Conservation (phyloP, 441 rosid species). For the Adansonia rubrostipa region DNA sequence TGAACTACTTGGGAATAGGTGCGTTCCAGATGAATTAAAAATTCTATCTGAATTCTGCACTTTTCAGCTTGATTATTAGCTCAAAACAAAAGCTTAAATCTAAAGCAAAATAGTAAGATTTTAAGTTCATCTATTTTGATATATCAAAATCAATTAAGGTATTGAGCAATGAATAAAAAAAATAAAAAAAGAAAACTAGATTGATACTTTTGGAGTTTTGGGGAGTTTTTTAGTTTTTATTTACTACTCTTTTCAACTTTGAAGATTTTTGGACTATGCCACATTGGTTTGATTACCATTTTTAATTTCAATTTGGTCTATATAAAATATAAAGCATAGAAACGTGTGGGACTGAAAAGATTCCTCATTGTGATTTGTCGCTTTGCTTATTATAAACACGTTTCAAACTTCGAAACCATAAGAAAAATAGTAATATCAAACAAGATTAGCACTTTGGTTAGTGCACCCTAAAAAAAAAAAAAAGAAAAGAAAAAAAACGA, state of each 20-base stretch:
- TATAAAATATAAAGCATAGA: background rate
- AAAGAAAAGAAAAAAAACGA: background rate
- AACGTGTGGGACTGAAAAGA: slow-evolving; percentile 32
- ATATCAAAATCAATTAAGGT: background rate
- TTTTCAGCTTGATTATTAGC: background rate
- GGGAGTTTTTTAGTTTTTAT: background rate
- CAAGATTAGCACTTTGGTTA: slow-evolving; percentile 3
- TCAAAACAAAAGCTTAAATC: background rate
- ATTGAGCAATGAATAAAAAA: background rate
- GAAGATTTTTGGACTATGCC: background rate
- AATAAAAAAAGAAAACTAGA: background rate
- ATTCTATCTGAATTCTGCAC: background rate
- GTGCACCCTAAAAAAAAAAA: background rate
- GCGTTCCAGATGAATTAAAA: background rate
- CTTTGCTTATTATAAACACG: background rate
- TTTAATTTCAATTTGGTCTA: background rate
- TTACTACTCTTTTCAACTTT: background rate
- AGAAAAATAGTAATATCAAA: background rate
- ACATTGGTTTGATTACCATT: slow-evolving; percentile 14
- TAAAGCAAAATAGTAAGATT: background rate
- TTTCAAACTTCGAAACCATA: slow-evolving; percentile 9
- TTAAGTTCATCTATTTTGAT: background rate
- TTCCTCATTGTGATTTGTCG: slow-evolving; percentile 25
- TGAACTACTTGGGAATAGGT: slow-evolving; percentile 37
- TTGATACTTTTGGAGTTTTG: background rate